Evolutionary conservation across 768 basidiomycete genomes (phyloP), one percentile per base, ranked within the genome.

Genomic region (Boletellus ananas): DNA sequence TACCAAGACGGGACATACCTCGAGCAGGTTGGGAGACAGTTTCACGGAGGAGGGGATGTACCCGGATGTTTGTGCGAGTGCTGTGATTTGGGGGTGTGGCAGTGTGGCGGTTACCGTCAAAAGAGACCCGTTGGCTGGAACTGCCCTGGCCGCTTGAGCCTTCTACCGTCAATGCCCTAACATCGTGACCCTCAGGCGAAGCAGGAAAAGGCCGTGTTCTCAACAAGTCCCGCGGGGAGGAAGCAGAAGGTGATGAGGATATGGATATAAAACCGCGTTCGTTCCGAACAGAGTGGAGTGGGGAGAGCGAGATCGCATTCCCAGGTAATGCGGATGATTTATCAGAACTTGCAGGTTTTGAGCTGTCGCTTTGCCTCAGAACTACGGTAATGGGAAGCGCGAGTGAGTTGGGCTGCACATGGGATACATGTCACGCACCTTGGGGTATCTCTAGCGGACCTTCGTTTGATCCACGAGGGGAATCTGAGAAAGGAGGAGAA

Each of bases 111-210:
- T 73, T 34, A 69, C 60, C 18, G 27, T 85, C 83, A 17, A 80
- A 79, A 0, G 79, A 80, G 33, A 80, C 73, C 35, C 78, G 75
- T 52, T 79, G 79, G 34, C 65, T 71, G 3, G 80, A 74, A 3
- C 75, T 77, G 7, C 73, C 75, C 45, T 67, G 73, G 16, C 72
- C 72, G 0, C 61, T 52, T 3, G 75, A 73, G 7, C 67, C 63
- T 6, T 79, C 74, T 1, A 74, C 70, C 13, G 59, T 51, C 39
- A 59, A 65, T 27, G 62, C 54, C 7, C 53, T 62, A 11, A 23
- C 47, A 42, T 59, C 50, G 18, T 46, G 43, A 25, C 42, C 42
- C 29, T 53, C 52, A 18, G 63, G 40, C 2, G 53, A 54, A 47
- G 57, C 18, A 49, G 48, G 29, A 40, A 59, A 54, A 29, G 56